Conservation (phyloP, 169 alveolate genomes). For the Plasmodium gonderi region DNA sequence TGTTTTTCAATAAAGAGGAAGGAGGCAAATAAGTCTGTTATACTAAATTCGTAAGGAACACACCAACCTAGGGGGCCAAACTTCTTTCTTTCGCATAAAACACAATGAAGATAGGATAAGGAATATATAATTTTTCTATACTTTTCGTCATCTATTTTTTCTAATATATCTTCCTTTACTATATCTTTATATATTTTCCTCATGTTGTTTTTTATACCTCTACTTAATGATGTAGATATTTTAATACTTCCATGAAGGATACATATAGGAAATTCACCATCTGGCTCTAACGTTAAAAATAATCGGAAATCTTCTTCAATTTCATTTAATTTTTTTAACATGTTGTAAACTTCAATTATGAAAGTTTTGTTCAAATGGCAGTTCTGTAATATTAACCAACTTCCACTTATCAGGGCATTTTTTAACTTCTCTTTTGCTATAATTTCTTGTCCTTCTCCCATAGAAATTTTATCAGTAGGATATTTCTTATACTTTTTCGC, state of each 20-base stretch:
- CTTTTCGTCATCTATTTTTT: conserved; percentile 94
- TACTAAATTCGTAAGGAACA: conserved; percentile 97
- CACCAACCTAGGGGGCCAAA: conserved; percentile 98
- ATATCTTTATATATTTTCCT: conserved; percentile 93
- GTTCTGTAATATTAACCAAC: conserved; percentile 96
- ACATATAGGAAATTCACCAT: conserved; percentile 95
- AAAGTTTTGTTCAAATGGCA: conserved; percentile 94
- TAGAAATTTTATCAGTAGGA: conserved; percentile 94
- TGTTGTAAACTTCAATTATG: conserved; percentile 92
- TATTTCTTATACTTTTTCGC: conserved; percentile 94
- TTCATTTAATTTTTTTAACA: conserved; percentile 86
- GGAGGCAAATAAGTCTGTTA: conserved; percentile 97
- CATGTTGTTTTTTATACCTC: conserved; percentile 96
- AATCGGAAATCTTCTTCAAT: conserved; percentile 93
- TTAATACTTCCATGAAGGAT: conserved; percentile 95
- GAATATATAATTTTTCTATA: conserved; percentile 94
- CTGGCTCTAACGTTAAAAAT: conserved; percentile 94
- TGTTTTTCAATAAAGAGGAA: conserved; percentile 94
- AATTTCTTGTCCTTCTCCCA: conserved; percentile 97
- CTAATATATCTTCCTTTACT: conserved; percentile 93
- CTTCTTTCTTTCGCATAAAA: conserved; percentile 95
- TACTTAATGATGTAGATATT: conserved; percentile 96
- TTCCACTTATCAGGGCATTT: conserved; percentile 92
- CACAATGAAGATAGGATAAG: conserved; percentile 94
- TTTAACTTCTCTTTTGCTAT: conserved; percentile 92